phyloP scores from a whole-genome alignment of 495 filamentous ascomycete species.

The Aspergillus biplanus region DNA sequence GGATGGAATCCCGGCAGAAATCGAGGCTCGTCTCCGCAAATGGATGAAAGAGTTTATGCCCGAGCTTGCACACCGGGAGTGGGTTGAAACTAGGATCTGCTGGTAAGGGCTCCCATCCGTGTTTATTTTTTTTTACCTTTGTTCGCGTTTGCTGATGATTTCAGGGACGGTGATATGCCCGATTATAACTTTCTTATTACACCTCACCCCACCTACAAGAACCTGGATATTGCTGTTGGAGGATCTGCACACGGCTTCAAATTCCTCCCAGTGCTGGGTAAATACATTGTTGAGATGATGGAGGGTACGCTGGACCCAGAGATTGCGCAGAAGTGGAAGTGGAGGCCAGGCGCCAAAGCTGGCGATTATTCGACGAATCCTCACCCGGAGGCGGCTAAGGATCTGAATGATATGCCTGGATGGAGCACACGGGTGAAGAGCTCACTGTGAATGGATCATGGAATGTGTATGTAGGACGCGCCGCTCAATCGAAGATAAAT shows the following conservation, averaged over 20 bases:
- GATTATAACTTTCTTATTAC: constrained; percentile 16
- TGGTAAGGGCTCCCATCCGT: neutral
- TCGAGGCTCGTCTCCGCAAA: constrained; percentile 13
- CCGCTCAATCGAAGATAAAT: too few relatives aligned
- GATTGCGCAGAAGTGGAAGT: constrained; percentile 12
- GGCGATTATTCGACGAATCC: neutral
- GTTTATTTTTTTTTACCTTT: too few relatives aligned
- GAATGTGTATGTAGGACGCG: neutral
- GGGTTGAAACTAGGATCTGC: constrained; percentile 11
- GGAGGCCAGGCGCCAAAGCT: constrained; percentile 18
- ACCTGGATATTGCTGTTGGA: constrained; percentile 33
- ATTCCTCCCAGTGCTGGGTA: constrained; percentile 42
- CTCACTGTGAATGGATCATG: neutral
- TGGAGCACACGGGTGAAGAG: neutral
- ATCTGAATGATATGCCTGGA: neutral
- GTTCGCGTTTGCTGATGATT: too few relatives aligned
- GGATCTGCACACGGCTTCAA: constrained; percentile 49
- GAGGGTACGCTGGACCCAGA: constrained; percentile 28
- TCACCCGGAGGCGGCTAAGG: neutral
- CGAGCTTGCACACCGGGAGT: constrained; percentile 7
- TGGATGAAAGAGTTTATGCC: constrained; percentile 14
- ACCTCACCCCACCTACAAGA: neutral
- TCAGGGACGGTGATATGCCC: constrained; percentile 13
- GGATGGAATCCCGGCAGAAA: constrained; percentile 1
- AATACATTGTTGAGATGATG: constrained; percentile 40